Evolutionary conservation across 2,329 filamentous ascomycete species (phyloP).

Genomic region (Didymellaceae sp.): DNA sequence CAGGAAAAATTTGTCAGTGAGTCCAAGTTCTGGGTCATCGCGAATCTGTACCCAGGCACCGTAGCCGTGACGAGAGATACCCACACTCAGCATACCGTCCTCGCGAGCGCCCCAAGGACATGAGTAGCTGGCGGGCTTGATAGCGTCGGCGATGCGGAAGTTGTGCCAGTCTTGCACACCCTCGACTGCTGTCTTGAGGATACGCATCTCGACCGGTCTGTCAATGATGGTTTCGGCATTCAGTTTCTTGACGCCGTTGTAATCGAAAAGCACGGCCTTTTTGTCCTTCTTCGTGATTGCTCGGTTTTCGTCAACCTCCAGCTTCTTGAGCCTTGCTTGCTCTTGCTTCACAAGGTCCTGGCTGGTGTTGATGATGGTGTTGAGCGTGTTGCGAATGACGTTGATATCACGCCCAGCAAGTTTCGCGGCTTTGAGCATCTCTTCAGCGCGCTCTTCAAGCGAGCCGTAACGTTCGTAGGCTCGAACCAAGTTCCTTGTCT

Average conservation of each 20-base stretch:
- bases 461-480: conserved; percentile 91
- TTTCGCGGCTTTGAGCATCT: conserved; percentile 86
- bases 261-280: conserved; percentile 96
- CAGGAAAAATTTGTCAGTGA: conserved; percentile 90
- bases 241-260: conserved; percentile 88
- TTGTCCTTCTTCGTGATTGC: conserved; percentile 93
- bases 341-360: conserved; percentile 77
- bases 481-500: conserved; percentile 88
- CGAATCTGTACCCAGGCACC: conserved; percentile 95
- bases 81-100: conserved; percentile 95
- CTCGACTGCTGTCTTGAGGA: conserved; percentile 77
- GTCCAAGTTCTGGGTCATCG: conserved; percentile 84
- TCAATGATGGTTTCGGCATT: conserved; percentile 96
- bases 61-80: conserved; percentile 91
- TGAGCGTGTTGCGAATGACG: conserved; percentile 77
- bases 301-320: conserved; percentile 77
- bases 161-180: conserved; percentile 70
- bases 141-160: conserved; percentile 89
- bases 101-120: conserved; percentile 92
- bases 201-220: conserved; percentile 84
- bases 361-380: conserved; percentile 78
- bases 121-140: conserved; percentile 88
- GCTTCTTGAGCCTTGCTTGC: conserved; percentile 63
- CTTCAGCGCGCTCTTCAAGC: conserved; percentile 84
- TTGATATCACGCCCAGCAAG: conserved; percentile 81